Base-by-base conservation (phyloP, 192 early-diverging fungal genomes). In the Podila horticola region DNA sequence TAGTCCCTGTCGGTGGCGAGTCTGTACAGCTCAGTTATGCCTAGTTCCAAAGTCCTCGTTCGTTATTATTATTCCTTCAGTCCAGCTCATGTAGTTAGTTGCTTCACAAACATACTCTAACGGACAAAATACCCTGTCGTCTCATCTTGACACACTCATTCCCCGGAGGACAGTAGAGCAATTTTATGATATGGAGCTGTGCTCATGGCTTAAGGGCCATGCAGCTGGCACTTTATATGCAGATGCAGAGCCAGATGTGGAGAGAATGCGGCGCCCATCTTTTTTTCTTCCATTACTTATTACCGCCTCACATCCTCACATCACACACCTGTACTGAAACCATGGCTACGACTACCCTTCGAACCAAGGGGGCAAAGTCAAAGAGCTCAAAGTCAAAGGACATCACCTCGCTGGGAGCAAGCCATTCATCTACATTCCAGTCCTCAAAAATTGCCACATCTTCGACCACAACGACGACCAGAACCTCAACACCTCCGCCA, bases 11-110 rank as follows among this genome's bases (percentile, higher is more conserved):
- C 7, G 77, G 77, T 13, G 29, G 66, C 10, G 77, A 81, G 34
- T 64, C 70, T 10, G 55, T 81, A 0, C 77, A 81, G n/a, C 28
- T 81, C 26, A 81, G 67, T 30, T 81, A 69, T 34, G 77, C 77
- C 20, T 79, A 45, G 15, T 45, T 0, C 15, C 8, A 3, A 3
- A 45, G 41, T 45, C 41, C 15, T 45, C 15, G 41, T 15, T 17
- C 8, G 15, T 17, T 17, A 3, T 45, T 45, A 66, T 10, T 8
- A 65, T 13, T 3, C 0, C 41, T 45, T 45, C 41, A 45, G 41
- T 45, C 38, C 41, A 66, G 52, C 50, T 30, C 19, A 55, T n/a
- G 49, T 29, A 33, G 28, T 49, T 30, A 7, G 34, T 9, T 48
- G 34, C 34, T 26, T 22, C 10, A 26, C 34, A 36, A 10, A 48